These are phyloP conservation scores for Triticum timopheevii DNA, from an alignment of 176 grass and related monocot genomes.

Conservation along the genomic window DNA sequence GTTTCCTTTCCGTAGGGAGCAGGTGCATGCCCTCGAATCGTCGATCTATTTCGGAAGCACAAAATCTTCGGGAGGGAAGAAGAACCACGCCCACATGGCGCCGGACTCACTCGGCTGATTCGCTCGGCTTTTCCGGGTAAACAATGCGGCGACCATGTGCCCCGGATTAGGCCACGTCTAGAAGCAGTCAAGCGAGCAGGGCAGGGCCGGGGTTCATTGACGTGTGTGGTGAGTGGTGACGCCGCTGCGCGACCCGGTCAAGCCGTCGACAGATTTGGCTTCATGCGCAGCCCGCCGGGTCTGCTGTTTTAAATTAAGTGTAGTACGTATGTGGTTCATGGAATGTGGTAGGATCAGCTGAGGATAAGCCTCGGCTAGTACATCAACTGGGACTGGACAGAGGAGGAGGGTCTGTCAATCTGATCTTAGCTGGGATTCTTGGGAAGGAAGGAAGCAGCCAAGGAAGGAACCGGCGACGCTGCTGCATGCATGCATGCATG, in stretches of 20 bases:
- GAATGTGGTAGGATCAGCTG: neutral
- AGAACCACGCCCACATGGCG: too few relatives aligned
- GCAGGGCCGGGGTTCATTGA: neutral
- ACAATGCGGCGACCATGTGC: too few relatives aligned
- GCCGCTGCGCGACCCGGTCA: neutral
- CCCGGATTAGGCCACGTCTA: neutral
- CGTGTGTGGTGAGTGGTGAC: constrained; percentile 29
- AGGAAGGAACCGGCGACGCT: too few relatives aligned
- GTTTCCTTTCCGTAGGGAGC: neutral
- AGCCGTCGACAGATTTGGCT: neutral
- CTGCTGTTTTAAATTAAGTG: neutral
- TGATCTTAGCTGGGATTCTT: too few relatives aligned
- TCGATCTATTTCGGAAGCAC: neutral
- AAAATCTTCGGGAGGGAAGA: neutral
- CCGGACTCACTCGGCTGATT: neutral
- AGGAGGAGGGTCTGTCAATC: too few relatives aligned
- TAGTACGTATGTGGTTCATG: neutral
- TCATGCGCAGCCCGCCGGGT: too few relatives aligned
- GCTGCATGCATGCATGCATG: too few relatives aligned
- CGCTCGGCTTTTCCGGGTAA: neutral
- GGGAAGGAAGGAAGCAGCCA: too few relatives aligned
- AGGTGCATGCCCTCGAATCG: neutral
- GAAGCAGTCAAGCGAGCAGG: neutral
- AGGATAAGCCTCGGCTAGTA: too few relatives aligned
- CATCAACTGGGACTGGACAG: too few relatives aligned